These are phyloP conservation scores for Metschnikowia similis DNA, from an alignment of 805 yeast species.

Conservation along the genomic window DNA sequence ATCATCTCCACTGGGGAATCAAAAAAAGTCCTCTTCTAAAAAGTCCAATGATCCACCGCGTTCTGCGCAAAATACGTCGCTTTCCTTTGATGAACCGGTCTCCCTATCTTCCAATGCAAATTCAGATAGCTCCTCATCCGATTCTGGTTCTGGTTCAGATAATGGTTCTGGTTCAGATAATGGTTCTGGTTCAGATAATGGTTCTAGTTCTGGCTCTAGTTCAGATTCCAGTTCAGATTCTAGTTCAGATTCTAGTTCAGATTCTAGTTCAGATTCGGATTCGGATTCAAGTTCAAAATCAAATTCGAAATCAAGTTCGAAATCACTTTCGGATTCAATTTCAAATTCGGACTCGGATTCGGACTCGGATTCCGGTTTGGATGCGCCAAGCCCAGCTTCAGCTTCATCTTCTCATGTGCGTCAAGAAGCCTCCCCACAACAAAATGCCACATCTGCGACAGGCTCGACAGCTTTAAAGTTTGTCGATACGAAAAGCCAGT, in stretches of 20 bases:
- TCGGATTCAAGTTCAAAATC: constrained; percentile 9
- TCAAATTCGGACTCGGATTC: background rate
- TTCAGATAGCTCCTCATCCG: background rate
- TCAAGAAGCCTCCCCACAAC: background rate
- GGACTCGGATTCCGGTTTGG: background rate
- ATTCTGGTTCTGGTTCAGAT: background rate
- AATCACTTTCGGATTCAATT: constrained; percentile 2
- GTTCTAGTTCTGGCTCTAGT: constrained; percentile 4
- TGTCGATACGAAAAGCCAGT: background rate
- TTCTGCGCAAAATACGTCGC: background rate
- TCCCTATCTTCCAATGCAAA: background rate
- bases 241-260: background rate
- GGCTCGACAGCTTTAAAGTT: background rate
- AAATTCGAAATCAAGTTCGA: background rate
- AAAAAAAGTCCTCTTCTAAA: background rate
- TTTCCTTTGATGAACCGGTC: background rate
- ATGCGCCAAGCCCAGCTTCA: background rate
- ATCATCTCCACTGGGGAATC: background rate
- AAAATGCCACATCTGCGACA: background rate
- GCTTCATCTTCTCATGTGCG: background rate
- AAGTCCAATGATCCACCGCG: background rate
- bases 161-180: background rate
- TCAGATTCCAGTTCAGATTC: background rate
- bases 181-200: background rate
- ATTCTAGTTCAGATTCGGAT: constrained; percentile 7